Conservation (phyloP, 768 basidiomycete genomes). For the Macrocybe gigantea region DNA sequence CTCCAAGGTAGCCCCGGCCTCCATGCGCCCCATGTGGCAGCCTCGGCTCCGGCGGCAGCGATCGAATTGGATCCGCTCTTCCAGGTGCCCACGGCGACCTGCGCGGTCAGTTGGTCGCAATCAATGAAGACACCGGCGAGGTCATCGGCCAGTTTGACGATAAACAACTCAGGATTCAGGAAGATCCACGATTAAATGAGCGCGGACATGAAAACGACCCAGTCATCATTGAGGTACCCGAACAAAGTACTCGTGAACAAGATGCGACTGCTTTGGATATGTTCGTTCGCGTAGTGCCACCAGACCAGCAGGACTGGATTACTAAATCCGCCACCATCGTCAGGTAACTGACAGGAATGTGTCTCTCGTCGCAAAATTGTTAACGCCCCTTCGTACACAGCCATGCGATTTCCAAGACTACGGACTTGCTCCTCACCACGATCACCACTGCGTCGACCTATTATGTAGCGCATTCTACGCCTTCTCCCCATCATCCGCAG, state of each 20-base stretch:
- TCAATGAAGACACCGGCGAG: constrained; percentile 69
- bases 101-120: constrained; percentile 58
- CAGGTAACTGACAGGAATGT: constrained; percentile 36
- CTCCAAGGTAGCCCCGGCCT: constrained; percentile 21
- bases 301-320: constrained; percentile 69
- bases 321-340: constrained; percentile 53
- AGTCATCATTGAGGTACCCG: constrained; percentile 68
- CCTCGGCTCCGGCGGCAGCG: not conserved
- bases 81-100: constrained; percentile 23
- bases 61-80: constrained; percentile 10
- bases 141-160: constrained; percentile 66
- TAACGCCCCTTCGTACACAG: constrained; percentile 23
- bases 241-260: constrained; percentile 26
- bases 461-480: constrained; percentile 54
- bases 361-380: too few species aligned
- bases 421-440: constrained; percentile 55
- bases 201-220: constrained; percentile 51
- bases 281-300: constrained; percentile 56
- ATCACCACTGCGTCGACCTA: constrained; percentile 56
- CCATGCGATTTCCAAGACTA: constrained; percentile 62
- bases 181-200: constrained; percentile 49
- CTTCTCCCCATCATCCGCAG: constrained; percentile 36
- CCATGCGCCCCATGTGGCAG: constrained; percentile 2
- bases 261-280: constrained; percentile 42
- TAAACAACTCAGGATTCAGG: constrained; percentile 40